Conservation (phyloP, 768 basidiomycete genomes). For the Cyathus striatus region DNA sequence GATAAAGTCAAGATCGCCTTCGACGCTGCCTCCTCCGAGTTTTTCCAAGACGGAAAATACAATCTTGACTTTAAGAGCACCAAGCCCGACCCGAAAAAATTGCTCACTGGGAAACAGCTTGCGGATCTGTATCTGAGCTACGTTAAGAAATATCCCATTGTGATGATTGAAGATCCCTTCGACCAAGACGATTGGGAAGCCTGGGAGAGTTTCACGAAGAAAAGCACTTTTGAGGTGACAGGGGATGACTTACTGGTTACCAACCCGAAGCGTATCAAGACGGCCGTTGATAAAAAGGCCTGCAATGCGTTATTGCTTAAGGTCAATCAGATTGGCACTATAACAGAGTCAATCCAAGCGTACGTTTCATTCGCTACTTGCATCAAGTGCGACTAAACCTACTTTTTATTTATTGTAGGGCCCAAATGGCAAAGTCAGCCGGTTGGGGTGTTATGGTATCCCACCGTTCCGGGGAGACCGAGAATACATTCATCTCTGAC, state of each 20-base stretch:
- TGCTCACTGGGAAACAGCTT: slow-evolving; percentile 89
- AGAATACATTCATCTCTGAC: slow-evolving; percentile 95
- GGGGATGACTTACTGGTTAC: slow-evolving; percentile 98
- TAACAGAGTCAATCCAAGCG: slow-evolving; percentile 99
- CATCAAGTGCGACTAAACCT: slow-evolving; percentile 1
- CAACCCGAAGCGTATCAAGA: slow-evolving; percentile 95
- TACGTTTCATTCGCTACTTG: slow-evolving; percentile 38
- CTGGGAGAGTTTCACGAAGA: slow-evolving; percentile 86
- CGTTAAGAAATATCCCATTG: slow-evolving; percentile 91
- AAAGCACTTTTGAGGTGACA: slow-evolving; percentile 82
- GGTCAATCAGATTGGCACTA: slow-evolving; percentile 99
- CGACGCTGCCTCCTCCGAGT: slow-evolving; percentile 98
- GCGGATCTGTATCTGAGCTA: slow-evolving; percentile 87
- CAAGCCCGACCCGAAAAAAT: slow-evolving; percentile 96
- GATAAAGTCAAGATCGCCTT: slow-evolving; percentile 99
- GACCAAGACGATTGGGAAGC: slow-evolving; percentile 99
- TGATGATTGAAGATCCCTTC: slow-evolving; percentile 96
- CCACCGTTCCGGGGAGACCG: slow-evolving; percentile 97
- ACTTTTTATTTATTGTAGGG: slow-evolving; percentile 40
- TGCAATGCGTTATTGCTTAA: slow-evolving; percentile 98
- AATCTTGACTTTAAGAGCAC: slow-evolving; percentile 99
- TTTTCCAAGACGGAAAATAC: slow-evolving; percentile 99
- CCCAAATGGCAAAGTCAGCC: slow-evolving; percentile 91
- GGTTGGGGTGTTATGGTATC: slow-evolving; percentile 99
- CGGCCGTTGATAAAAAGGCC: slow-evolving; percentile 98